These are phyloP conservation scores for Fusarium verticillioides DNA, from an alignment of 2,329 filamentous ascomycete species.

Conservation along the genomic window DNA sequence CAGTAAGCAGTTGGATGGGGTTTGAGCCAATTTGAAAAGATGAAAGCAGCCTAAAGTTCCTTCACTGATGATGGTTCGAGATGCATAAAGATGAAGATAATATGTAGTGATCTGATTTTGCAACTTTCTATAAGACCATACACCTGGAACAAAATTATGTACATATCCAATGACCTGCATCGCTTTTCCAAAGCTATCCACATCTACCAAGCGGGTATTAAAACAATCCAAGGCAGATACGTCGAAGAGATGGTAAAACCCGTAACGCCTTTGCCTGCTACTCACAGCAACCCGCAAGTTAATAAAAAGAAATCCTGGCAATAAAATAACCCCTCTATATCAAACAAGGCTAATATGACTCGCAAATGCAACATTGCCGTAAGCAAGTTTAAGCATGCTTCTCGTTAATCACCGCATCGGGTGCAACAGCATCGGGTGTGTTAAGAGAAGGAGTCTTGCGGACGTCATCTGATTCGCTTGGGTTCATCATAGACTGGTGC, in stretches of 20 bases:
- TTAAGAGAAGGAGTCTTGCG: conserved; percentile 41
- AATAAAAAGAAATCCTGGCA: not conserved
- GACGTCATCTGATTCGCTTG: conserved; percentile 44
- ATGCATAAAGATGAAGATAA: not conserved
- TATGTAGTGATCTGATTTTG: conserved; percentile 33
- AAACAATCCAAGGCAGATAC: conserved; percentile 22
- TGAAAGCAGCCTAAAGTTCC: no score
- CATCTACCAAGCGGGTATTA: conserved; percentile 43
- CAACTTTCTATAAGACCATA: conserved; percentile 31
- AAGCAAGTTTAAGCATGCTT: conserved; percentile 22
- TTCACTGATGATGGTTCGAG: no score
- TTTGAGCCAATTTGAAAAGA: not conserved
- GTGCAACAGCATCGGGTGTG: conserved; percentile 13
- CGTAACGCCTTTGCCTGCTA: conserved; percentile 45
- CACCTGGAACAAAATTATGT: conserved; percentile 34
- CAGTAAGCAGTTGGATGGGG: not conserved
- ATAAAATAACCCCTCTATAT: conserved; percentile 30
- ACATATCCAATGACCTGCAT: conserved; percentile 28
- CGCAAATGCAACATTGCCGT: conserved; percentile 9
- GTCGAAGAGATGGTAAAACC: conserved; percentile 18
- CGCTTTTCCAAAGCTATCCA: conserved; percentile 38
- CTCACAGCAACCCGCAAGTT: conserved; percentile 27
- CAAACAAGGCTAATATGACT: conserved; percentile 35
- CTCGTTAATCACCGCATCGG: conserved; percentile 22
- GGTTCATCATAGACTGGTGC: conserved; percentile 61